Conservation (phyloP, 2,329 filamentous ascomycete species). For the Didymella keratinophila region DNA sequence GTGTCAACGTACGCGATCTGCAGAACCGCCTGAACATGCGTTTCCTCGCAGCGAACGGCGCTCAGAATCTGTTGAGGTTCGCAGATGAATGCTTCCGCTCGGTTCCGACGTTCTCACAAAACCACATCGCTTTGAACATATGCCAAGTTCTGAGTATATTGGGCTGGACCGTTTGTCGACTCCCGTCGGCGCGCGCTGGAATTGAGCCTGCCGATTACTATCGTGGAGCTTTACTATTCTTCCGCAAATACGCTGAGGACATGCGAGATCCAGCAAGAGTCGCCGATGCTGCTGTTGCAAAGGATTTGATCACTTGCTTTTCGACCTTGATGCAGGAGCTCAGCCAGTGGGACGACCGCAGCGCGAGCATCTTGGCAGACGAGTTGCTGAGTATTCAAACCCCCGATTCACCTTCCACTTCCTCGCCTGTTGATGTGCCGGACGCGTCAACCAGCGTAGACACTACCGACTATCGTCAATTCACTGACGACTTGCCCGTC, state of each 20-base stretch:
- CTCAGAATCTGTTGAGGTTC: conserved; percentile 37
- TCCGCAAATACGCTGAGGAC: conserved; percentile 40
- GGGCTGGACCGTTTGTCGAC: conserved; percentile 34
- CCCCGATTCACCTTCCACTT: conserved; percentile 33
- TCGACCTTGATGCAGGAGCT: conserved; percentile 35
- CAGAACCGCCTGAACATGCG: conserved; percentile 28
- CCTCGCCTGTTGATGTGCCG: conserved; percentile 18
- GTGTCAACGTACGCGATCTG: conserved; percentile 31
- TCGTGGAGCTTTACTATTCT: conserved; percentile 33
- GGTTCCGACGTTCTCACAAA: conserved; percentile 25
- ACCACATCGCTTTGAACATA: conserved; percentile 27
- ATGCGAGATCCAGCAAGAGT: conserved; percentile 40
- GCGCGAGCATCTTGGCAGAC: conserved; percentile 36
- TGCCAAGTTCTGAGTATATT: conserved; percentile 32
- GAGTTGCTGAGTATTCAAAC: conserved; percentile 37
- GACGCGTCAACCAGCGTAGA: background rate
- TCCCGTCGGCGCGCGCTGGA: conserved; percentile 13
- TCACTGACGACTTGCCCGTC: conserved; percentile 53
- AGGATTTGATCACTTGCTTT: conserved; percentile 37
- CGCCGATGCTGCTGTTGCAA: conserved; percentile 34
- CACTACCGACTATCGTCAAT: conserved; percentile 29
- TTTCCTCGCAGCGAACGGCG: conserved; percentile 38
- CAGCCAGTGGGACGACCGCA: conserved; percentile 37
- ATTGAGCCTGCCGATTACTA: conserved; percentile 32
- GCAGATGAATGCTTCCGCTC: conserved; percentile 33